Percentiles rank a stretch among this genome's conserved stretches.
These are phyloP conservation scores for Macrolepiota albuminosa DNA, from an alignment of 768 basidiomycete species.

Conservation along the genomic window DNA sequence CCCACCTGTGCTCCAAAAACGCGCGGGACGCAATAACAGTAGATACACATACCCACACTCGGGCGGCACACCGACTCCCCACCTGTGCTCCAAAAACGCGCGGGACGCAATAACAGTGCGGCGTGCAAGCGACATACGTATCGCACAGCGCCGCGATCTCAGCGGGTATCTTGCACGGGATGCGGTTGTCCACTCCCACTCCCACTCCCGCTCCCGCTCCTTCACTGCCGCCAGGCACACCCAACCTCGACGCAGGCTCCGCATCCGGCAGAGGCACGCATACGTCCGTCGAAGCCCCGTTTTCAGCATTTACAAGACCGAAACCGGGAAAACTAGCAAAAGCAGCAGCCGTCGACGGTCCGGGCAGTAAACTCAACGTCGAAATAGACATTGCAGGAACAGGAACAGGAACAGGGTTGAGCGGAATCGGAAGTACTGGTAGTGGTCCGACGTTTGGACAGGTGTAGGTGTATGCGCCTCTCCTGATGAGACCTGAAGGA, in stretches of 20 bases:
- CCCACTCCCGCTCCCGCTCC: neutral
- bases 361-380: neutral
- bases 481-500: neutral
- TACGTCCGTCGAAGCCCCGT: too few species aligned
- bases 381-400: neutral
- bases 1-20: slow-evolving; percentile 24
- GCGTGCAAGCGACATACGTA: slow-evolving; percentile 30
- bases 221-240: neutral
- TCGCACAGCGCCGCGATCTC: slow-evolving; percentile 41
- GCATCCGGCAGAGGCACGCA: neutral
- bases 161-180: slow-evolving; percentile 31
- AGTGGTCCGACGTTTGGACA: neutral
- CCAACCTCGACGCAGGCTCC: neutral
- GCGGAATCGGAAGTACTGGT: neutral
- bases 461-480: too few species aligned
- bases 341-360: neutral
- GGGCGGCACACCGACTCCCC: slow-evolving; percentile 27
- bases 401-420: neutral
- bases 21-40: slow-evolving; percentile 33
- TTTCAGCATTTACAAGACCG: neutral
- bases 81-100: slow-evolving; percentile 19
- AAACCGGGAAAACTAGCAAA: neutral
- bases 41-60: slow-evolving; percentile 39
- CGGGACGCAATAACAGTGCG: slow-evolving; percentile 35
- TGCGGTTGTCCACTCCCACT: neutral